phyloP scores from a whole-genome alignment of 2,329 filamentous ascomycete genomes.

The Sporothrix brasiliensis region DNA sequence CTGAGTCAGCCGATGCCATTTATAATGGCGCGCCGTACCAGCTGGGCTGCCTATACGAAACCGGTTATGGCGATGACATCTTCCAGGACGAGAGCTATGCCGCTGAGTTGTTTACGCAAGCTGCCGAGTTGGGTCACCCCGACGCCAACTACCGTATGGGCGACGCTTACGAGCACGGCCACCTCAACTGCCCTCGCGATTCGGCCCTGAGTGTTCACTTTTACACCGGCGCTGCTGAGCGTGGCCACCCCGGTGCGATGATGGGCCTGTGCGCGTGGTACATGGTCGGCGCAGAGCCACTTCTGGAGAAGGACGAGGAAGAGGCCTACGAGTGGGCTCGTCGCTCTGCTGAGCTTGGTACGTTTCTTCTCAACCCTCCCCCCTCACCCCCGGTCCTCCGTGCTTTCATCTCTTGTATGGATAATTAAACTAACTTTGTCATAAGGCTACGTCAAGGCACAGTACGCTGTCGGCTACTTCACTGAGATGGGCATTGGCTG shows the following conservation, averaged over 20 bases:
- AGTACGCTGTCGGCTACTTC: slow-evolving; percentile 95
- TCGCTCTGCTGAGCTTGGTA: slow-evolving; percentile 82
- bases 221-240: slow-evolving; percentile 88
- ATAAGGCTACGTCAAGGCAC: slow-evolving; percentile 69
- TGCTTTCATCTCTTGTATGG: not conserved
- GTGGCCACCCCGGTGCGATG: slow-evolving; percentile 84
- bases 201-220: slow-evolving; percentile 95
- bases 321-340: slow-evolving; percentile 97
- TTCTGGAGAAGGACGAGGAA: slow-evolving; percentile 91
- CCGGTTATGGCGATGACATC: slow-evolving; percentile 90
- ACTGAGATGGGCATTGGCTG: slow-evolving; percentile 98
- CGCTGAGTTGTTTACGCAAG: slow-evolving; percentile 90
- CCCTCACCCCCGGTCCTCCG: no score
- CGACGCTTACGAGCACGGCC: slow-evolving; percentile 95
- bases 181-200: slow-evolving; percentile 83
- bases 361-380: slow-evolving; percentile 40
- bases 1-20: slow-evolving; percentile 84
- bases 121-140: slow-evolving; percentile 85
- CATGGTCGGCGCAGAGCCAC: slow-evolving; percentile 88
- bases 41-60: slow-evolving; percentile 84
- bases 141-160: slow-evolving; percentile 87
- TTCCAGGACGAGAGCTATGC: slow-evolving; percentile 91
- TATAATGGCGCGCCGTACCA: slow-evolving; percentile 95
- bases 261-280: slow-evolving; percentile 99
- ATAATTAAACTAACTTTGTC: not conserved